Conservation (phyloP, 2,329 filamentous ascomycete genomes). For the Cytospora leucostoma region DNA sequence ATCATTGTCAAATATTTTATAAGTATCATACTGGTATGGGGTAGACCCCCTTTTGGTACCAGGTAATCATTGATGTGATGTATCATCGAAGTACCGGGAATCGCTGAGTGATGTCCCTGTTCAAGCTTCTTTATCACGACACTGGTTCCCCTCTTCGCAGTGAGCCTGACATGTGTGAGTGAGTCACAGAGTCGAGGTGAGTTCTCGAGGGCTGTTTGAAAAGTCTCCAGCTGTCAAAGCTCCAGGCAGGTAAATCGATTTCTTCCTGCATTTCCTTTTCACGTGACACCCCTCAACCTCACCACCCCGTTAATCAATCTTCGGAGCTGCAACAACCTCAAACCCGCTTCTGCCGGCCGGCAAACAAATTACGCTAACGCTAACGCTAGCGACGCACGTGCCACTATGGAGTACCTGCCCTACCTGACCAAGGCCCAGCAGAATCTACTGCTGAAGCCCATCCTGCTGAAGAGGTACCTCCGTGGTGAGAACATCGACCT, state of each 20-base stretch:
- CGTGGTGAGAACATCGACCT: conserved; percentile 1
- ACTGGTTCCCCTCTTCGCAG: not conserved
- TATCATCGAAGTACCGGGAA: too few relatives aligned
- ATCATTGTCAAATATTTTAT: too few relatives aligned
- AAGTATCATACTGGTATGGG: too few relatives aligned
- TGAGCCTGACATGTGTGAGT: not conserved
- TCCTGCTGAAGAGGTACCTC: not conserved
- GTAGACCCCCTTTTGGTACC: too few relatives aligned
- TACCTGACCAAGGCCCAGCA: not conserved
- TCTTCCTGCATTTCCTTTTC: not conserved
- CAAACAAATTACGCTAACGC: not conserved
- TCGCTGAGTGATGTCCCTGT: too few relatives aligned
- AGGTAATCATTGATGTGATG: too few relatives aligned
- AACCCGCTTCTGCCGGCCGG: not conserved
- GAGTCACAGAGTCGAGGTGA: not conserved
- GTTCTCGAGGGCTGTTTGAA: too few relatives aligned
- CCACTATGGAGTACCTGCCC: not conserved
- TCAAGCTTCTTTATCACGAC: too few relatives aligned
- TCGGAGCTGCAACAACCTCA: not conserved
- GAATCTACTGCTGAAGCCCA: conserved; percentile 11
- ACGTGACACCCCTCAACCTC: not conserved
- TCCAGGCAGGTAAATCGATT: not conserved
- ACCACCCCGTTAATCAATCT: not conserved
- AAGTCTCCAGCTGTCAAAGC: not conserved
- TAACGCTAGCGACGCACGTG: not conserved